These are phyloP conservation scores for Lanmaoa rubissima DNA, from an alignment of 768 basidiomycete species.

Conservation along the genomic window DNA sequence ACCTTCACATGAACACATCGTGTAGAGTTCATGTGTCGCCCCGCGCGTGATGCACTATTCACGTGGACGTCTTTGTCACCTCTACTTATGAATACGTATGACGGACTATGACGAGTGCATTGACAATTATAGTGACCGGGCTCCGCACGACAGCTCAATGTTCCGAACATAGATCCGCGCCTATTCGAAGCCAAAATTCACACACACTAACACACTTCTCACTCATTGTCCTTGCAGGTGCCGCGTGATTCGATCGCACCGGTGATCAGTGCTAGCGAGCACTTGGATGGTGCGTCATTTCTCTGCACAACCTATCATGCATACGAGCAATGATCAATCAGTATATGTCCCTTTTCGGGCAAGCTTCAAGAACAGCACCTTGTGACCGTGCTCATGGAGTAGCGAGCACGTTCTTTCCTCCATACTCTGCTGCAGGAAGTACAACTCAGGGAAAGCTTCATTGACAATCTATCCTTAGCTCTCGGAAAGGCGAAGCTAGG, in stretches of 20 bases:
- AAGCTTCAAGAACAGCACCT: background rate
- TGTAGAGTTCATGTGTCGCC: background rate
- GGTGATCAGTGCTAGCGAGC: background rate
- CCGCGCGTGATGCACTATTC: background rate
- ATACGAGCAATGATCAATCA: background rate
- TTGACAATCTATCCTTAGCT: background rate
- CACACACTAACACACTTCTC: background rate
- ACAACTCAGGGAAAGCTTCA: background rate
- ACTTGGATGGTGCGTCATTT: background rate
- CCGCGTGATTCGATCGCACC: background rate
- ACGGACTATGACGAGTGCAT: background rate
- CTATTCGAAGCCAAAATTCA: conserved; percentile 6
- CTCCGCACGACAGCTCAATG: background rate
- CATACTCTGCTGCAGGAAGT: background rate
- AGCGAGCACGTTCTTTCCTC: background rate
- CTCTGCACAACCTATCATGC: background rate
- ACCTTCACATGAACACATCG: background rate
- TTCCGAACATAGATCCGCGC: background rate
- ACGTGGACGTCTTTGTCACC: background rate
- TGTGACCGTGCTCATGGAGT: background rate
- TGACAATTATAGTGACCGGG: background rate
- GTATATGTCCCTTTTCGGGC: background rate
- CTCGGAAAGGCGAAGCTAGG: background rate
- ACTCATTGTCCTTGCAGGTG: background rate
- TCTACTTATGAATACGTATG: background rate